Base-by-base conservation (phyloP, 169 alveolate species). In the Cryptosporidium sp. region DNA sequence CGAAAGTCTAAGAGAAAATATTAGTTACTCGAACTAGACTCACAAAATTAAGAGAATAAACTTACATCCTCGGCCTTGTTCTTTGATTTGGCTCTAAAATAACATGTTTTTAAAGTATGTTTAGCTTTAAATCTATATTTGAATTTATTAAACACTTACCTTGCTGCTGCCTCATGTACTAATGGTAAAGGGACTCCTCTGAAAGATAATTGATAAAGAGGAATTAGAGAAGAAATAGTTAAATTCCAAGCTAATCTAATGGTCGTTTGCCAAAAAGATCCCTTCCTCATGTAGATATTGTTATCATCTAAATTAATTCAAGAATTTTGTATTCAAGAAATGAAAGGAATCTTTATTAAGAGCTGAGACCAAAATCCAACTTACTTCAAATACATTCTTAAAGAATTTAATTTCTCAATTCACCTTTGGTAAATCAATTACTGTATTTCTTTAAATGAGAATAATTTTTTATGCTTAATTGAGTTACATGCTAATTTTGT, bases 111-210 rank as follows among this genome's bases (percentile, higher is more conserved):
- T 9, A 31, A 3, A 39, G 2, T 26, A 33, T 12, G 12, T 9
- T 55, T 14, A 35, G 18, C 50, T 2, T 16, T n/a, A 29, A 16
- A 23, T 55, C 23, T n/a, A 1, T 43, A 2, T 33, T 33, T n/a
- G 16, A 12, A 35, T 26, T 14, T 16, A 51, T 29, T 21, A 59
- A 31, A 31, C 21, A 80, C 89, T 67, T 65, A 80, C 89, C 26
- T 80, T 14, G 61, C 75, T 37, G 75, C 89, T 37, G 74, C 89
- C 51, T 80, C 89, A 5, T 80, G 39, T 9, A 80, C 65, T 29
- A 80, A 35, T 26, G 65, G 75, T 58, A 80, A 80, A 43, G 80
- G 80, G 9, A 80, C 67, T 61, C 75, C 68, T 41, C 75, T 62
- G 16, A 43, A 80, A 41, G 0, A 70, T 21, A 33, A 33, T 67